Conservation (phyloP, 108 stramenopile genomes). For the Conticribra guillardii region DNA sequence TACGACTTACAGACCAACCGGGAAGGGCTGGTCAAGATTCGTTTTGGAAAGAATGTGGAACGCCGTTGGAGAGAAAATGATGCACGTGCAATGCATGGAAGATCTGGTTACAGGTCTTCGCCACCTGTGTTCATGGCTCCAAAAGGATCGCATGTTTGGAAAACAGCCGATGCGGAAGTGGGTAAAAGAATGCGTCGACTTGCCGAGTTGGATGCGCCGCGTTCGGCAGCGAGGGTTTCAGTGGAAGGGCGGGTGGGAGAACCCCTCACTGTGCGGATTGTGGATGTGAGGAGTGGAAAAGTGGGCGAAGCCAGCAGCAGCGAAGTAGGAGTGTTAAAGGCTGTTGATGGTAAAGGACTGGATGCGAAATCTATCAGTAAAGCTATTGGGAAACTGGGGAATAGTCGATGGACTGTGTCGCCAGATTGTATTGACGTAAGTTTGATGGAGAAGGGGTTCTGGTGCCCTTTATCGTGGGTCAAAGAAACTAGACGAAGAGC, state of each 20-base stretch:
- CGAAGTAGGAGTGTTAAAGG: conserved; percentile 42
- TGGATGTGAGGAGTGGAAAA: conserved; percentile 37
- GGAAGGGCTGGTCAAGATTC: conserved; percentile 34
- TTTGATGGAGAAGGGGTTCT: conserved; percentile 45
- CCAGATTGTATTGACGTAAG: conserved; percentile 46
- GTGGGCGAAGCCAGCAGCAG: conserved; percentile 36
- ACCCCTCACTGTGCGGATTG: conserved; percentile 47
- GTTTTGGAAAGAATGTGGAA: conserved; percentile 58
- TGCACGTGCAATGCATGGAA: conserved; percentile 27
- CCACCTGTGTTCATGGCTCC: conserved; percentile 48
- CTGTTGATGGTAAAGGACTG: conserved; percentile 46
- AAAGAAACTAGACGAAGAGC: conserved; percentile 66
- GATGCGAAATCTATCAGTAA: conserved; percentile 46
- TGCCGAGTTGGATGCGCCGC: conserved; percentile 41
- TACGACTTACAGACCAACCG: conserved; percentile 34
- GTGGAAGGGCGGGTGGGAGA: conserved; percentile 52
- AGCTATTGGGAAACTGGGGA: conserved; percentile 74
- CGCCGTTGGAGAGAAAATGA: conserved; percentile 58
- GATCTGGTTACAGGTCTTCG: conserved; percentile 7
- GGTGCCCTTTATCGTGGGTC: conserved; percentile 69
- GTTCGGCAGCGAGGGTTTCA: conserved; percentile 29
- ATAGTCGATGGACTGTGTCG: conserved; percentile 47
- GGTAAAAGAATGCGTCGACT: conserved; percentile 60
- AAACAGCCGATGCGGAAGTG: conserved; percentile 70
- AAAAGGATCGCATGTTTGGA: conserved; percentile 73